Conservation (phyloP, 2,329 filamentous ascomycete species). For the Chalaropsis ovoidea region DNA sequence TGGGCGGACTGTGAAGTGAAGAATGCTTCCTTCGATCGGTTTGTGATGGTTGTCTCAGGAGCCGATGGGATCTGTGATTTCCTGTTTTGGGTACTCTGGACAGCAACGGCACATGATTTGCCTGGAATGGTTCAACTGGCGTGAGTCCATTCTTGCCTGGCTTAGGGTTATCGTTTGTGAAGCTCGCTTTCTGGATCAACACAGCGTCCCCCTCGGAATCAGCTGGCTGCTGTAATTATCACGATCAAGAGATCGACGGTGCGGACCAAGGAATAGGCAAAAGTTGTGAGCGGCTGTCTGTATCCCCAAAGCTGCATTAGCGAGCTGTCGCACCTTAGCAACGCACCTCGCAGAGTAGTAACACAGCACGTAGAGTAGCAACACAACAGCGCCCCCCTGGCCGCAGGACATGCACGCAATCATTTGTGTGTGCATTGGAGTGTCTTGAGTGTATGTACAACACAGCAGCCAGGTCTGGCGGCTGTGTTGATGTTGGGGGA, state of each 20-base stretch:
- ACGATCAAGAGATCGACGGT: neutral
- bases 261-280: conserved; percentile 1
- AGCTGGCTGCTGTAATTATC: neutral
- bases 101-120: neutral
- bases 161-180: too few relatives aligned
- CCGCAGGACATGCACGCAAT: neutral
- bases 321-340: conserved; percentile 17
- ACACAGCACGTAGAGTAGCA: conserved; percentile 7
- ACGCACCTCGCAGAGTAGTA: conserved; percentile 8
- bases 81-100: too few relatives aligned
- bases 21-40: too few relatives aligned
- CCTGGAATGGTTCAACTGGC: neutral
- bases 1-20: neutral
- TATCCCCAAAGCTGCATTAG: conserved; percentile 14
- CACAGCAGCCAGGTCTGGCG: neutral
- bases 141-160: neutral
- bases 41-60: too few relatives aligned
- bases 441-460: neutral
- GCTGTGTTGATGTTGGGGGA: neutral
- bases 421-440: neutral
- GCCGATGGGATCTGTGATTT: too few relatives aligned
- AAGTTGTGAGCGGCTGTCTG: conserved; percentile 13
- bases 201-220: neutral
- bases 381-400: neutral
- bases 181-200: too few relatives aligned